Evolutionary conservation across 1,139 yeast genomes (phyloP).

Genomic region (Zygosaccharomyces sapae): DNA sequence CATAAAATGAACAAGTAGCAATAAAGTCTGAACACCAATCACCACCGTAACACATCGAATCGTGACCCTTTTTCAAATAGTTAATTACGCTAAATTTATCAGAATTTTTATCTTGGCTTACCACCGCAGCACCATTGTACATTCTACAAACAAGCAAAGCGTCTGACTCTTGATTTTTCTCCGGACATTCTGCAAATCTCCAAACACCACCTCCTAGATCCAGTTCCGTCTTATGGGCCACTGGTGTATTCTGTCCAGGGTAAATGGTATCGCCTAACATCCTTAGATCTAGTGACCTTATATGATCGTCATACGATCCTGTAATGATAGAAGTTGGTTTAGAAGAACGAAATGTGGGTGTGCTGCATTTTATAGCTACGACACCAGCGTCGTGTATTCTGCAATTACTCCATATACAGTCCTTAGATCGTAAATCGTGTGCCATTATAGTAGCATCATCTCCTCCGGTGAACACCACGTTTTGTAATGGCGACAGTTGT

Average conservation of each 20-base stretch:
- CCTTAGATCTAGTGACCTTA: constrained; percentile 68
- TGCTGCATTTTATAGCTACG: constrained; percentile 53
- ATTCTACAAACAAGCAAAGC: constrained; percentile 77
- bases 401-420: constrained; percentile 51
- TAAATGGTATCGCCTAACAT: constrained; percentile 37
- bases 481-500: constrained; percentile 46
- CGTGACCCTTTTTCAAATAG: constrained; percentile 67
- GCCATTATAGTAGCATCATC: constrained; percentile 78
- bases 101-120: constrained; percentile 27
- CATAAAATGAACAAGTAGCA: constrained; percentile 89
- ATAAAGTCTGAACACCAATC: constrained; percentile 66
- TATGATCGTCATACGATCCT: constrained; percentile 85
- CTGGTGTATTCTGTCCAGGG: constrained; percentile 33
- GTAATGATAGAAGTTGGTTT: constrained; percentile 66
- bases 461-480: constrained; percentile 81
- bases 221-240: constrained; percentile 34
- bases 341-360: constrained; percentile 24
- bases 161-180: constrained; percentile 20
- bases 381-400: constrained; percentile 84
- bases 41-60: constrained; percentile 93
- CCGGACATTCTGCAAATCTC: constrained; percentile 70
- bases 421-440: constrained; percentile 59
- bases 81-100: constrained; percentile 38
- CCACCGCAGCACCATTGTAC: constrained; percentile 81
- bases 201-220: constrained; percentile 93